Evolutionary conservation across 768 basidiomycete genomes (phyloP).

Genomic region (Tylopilus felleus): DNA sequence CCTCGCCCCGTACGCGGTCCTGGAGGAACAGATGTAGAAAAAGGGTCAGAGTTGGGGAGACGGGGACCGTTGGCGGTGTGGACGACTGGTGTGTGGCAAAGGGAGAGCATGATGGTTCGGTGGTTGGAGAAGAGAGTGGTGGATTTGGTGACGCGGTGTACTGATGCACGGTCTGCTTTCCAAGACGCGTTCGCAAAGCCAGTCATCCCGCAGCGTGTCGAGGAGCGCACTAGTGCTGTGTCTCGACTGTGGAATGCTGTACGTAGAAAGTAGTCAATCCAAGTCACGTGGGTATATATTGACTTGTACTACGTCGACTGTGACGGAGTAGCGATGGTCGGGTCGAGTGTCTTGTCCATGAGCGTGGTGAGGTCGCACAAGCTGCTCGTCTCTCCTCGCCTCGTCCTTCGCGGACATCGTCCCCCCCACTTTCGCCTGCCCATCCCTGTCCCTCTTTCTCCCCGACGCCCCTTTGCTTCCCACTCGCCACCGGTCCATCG

Average conservation of each 20-base stretch:
- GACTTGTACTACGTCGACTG: background rate
- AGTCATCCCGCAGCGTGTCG: too few relatives aligned
- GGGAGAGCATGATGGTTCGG: slow-evolving; percentile 60
- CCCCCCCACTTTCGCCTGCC: background rate
- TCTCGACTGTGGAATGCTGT: too few relatives aligned
- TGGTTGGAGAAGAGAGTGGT: slow-evolving; percentile 55
- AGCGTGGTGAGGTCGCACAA: background rate
- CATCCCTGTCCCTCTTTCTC: background rate
- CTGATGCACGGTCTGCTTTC: background rate
- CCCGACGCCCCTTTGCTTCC: slow-evolving; percentile 15
- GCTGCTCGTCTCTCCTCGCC: background rate
- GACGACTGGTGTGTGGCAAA: slow-evolving; percentile 69
- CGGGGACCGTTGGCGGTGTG: slow-evolving; percentile 61
- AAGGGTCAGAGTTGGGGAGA: background rate
- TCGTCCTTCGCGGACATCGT: slow-evolving; percentile 8
- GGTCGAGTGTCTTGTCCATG: background rate
- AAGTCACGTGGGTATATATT: slow-evolving; percentile 2
- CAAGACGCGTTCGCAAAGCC: background rate
- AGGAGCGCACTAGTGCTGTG: too few relatives aligned
- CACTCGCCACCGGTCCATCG: slow-evolving; percentile 1
- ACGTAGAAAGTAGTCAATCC: too few relatives aligned
- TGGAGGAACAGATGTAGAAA: background rate
- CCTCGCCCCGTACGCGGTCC: slow-evolving; percentile 1
- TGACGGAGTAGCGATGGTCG: background rate
- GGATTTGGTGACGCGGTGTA: slow-evolving; percentile 42